These are phyloP conservation scores for Tilletiopsis washingtonensis DNA, from an alignment of 1,284 basidiomycete species.

Conservation along the genomic window DNA sequence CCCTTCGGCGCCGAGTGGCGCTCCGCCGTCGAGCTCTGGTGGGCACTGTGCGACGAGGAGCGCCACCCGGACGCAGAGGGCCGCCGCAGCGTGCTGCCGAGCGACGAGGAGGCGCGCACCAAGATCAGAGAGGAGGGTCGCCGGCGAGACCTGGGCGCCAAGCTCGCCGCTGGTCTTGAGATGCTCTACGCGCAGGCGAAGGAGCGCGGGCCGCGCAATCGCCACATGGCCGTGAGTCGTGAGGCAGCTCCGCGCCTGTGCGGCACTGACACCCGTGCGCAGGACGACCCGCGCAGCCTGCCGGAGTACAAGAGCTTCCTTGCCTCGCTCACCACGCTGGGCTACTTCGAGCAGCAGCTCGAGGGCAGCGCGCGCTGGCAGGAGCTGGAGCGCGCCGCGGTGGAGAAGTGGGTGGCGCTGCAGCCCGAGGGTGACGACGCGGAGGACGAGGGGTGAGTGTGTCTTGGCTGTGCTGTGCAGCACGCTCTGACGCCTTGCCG, in stretches of 20 bases:
- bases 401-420: conserved; percentile 13
- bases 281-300: too few species aligned
- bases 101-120: too few species aligned
- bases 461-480: background rate
- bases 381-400: conserved; percentile 19
- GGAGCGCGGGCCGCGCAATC: background rate
- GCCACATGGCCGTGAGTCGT: background rate
- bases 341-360: conserved; percentile 34
- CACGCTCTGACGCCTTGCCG: background rate
- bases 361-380: conserved; percentile 31
- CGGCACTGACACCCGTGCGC: too few species aligned
- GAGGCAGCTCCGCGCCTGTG: too few species aligned
- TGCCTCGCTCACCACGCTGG: conserved; percentile 17
- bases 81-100: too few species aligned
- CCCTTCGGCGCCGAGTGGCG: conserved; percentile 60
- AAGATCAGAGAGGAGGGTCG: too few species aligned
- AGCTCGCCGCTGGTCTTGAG: conserved; percentile 37
- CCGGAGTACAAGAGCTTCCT: conserved; percentile 16
- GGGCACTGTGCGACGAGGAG: background rate
- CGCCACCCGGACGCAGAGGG: too few species aligned
- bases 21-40: conserved; percentile 15
- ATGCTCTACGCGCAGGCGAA: conserved; percentile 17
- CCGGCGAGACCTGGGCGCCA: conserved; percentile 36
- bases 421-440: too few species aligned
- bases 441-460: background rate